Base-by-base conservation (phyloP, 176 grass and related monocot genomes). In the Cymbopogon citratus region DNA sequence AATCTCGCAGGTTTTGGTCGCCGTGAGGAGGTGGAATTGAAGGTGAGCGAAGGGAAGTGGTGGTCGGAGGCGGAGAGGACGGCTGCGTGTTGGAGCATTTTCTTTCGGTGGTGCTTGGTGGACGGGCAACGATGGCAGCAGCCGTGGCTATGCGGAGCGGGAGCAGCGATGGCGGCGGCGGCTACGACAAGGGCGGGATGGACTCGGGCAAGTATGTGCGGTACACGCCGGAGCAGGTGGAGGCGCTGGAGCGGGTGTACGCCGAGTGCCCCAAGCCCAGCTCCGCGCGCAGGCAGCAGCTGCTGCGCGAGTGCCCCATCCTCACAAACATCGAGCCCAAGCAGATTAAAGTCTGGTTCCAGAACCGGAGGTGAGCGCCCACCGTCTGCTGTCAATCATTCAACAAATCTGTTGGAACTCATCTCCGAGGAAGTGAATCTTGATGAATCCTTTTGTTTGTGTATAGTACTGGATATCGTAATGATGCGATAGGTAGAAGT, bases 321-420 rank as follows among this genome's bases (percentile, higher is more conserved):
- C 85, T 99, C 27, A 28, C 91, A 13, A 95, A 99, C 85, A 99
- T 99, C 43, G 97, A 99, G 89, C 78, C 97, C 28, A 99, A 90
- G 66, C 97, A 99, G 83, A 99, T 99, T 85, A 99, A 99, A 61
- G 97, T 99, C 80, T 99, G 97, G 97, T 99, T 99, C 49, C 97
- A 99, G 73, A 99, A 99, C 57, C 78, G 97, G 82, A 99, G 97
- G 97, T 99, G 83, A 84, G 73, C 77, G 1, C 46, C 15, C 41
- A 28, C 13, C 10, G 29, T 21, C 2, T 27, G 13, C 72, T 25
- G 19, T 16, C 34, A 81, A 2, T 14, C 39, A 48, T 16, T 13
- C 13, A 71, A 7, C 23, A 36, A 40, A 61, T 78, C 12, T 67
- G 65, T 16, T 28, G 39, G 13, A 52, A 38, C 45, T 33, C 28